Base-by-base conservation (phyloP, 2,329 filamentous ascomycete genomes). In the Ceratocystis destructans region DNA sequence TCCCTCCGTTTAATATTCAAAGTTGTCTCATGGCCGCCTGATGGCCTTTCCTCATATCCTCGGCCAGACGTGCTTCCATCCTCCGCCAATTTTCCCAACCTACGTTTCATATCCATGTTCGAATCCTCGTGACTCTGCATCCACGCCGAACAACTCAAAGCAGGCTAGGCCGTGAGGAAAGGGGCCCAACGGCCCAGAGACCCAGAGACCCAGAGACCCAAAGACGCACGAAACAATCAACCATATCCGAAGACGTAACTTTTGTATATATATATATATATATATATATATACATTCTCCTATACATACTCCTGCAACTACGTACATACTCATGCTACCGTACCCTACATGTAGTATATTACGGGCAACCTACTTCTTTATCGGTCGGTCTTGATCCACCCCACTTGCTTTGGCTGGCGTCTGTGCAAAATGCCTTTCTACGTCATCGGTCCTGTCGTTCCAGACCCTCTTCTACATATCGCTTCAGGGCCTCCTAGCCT, bases 31-130 rank as follows among this genome's bases (percentile, higher is more conserved):
- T 57, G 53, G 53, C 53, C 53, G 25, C 53, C 53, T 57, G 53
- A 57, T 57, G 53, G 53, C 31, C 53, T 57, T 57, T 57, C 31
- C 28, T 22, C 46, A 41, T 50, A 10, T n/a, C 31, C 53, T 57
- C 53, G 15, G 53, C 15, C 53, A 57, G 53, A 57, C 20, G 28
- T 28, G 2, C 53, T 57, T 17, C 12, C 53, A 12, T 28, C 28
- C 53, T 6, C 22, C 53, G 53, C 53, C 53, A 31, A 57, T 6
- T 33, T 57, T 31, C 22, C n/a, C 53, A 57, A 57, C 25, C 22
- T 33, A 10, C 53, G 53, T 57, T 57, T 57, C 53, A 57, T 28
- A 57, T 57, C 53, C 53, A 57, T 57, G 53, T 57, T 22, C 53
- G 53, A 12, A 57, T 31, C 53, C 53, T 57, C 53, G 28, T 33